phyloP scores from a whole-genome alignment of 2,329 filamentous ascomycete species.

The Pestalotiopsis sp. region DNA sequence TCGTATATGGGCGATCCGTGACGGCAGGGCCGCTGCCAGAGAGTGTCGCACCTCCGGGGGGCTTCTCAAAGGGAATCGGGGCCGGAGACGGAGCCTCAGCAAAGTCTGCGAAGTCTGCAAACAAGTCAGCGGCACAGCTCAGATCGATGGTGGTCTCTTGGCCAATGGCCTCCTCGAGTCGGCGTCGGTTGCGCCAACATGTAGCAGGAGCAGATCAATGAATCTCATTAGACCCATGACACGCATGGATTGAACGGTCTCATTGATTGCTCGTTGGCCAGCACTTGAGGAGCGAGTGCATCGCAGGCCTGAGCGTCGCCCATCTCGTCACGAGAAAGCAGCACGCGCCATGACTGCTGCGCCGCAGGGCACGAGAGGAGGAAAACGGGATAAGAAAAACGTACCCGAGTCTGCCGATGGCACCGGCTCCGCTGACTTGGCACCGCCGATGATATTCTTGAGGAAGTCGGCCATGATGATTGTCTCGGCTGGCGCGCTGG shows the following conservation, averaged over 20 bases:
- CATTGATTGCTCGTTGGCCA: neutral
- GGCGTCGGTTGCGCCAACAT: slow-evolving; percentile 17
- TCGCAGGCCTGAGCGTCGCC: neutral
- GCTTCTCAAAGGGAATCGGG: slow-evolving; percentile 50
- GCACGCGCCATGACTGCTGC: neutral
- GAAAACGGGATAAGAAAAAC: slow-evolving; percentile 28
- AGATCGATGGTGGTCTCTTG: neutral
- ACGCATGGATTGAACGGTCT: neutral
- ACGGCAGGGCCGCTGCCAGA: slow-evolving; percentile 48
- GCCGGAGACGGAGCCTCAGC: slow-evolving; percentile 74
- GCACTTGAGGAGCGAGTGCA: neutral
- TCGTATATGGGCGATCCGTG: slow-evolving; percentile 72
- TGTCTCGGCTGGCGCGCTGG: slow-evolving; percentile 15
- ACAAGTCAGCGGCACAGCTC: slow-evolving; percentile 17
- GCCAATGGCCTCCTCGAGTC: neutral
- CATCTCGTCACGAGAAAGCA: neutral
- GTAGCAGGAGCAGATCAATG: neutral
- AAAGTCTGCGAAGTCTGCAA: slow-evolving; percentile 90
- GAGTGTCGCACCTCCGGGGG: slow-evolving; percentile 49
- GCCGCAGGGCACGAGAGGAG: neutral
- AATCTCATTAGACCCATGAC: neutral
- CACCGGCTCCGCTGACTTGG: slow-evolving; percentile 58
- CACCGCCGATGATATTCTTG: slow-evolving; percentile 71
- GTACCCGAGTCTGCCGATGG: slow-evolving; percentile 65
- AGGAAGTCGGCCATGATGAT: slow-evolving; percentile 60